Conservation (phyloP, 352 stramenopile species). For the Elongisporangium prolatum region DNA sequence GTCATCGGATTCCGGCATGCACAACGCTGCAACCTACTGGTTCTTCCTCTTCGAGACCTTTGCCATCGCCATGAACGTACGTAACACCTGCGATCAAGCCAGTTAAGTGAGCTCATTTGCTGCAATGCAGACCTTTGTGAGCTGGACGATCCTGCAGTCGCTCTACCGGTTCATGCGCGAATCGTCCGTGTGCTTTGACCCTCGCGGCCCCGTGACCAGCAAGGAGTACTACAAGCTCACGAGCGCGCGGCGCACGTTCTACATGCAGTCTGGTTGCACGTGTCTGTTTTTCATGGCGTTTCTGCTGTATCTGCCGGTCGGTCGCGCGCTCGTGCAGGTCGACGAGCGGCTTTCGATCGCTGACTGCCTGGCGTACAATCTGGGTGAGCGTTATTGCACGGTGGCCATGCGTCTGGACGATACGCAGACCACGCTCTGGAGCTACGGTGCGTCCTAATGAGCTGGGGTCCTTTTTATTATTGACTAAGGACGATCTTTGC, state of each 20-base stretch:
- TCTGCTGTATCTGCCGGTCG: conserved; percentile 20
- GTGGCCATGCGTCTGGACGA: conserved; percentile 46
- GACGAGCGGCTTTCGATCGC: conserved; percentile 30
- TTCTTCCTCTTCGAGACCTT: conserved; percentile 35
- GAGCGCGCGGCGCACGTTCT: conserved; percentile 21
- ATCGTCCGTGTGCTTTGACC: conserved; percentile 1
- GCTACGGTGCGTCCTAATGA: conserved; percentile 40
- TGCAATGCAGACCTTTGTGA: conserved; percentile 30
- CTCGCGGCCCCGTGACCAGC: not conserved
- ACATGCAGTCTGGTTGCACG: conserved; percentile 21
- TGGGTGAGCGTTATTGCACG: conserved; percentile 60
- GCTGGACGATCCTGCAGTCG: conserved; percentile 22
- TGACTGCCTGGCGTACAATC: conserved; percentile 46
- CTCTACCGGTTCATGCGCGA: conserved; percentile 15
- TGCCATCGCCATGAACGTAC: conserved; percentile 33
- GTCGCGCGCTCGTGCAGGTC: conserved; percentile 13
- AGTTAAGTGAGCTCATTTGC: not conserved
- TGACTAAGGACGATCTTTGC: not conserved
- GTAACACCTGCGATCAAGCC: not conserved
- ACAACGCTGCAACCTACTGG: conserved; percentile 24
- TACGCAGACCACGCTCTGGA: conserved; percentile 60
- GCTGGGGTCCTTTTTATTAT: not conserved
- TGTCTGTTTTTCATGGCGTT: conserved; percentile 12
- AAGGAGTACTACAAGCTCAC: conserved; percentile 13
- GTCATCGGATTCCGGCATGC: conserved; percentile 14